phyloP scores from a whole-genome alignment of 371 early-diverging fungal genomes.

The Saksenaea oblongispora region DNA sequence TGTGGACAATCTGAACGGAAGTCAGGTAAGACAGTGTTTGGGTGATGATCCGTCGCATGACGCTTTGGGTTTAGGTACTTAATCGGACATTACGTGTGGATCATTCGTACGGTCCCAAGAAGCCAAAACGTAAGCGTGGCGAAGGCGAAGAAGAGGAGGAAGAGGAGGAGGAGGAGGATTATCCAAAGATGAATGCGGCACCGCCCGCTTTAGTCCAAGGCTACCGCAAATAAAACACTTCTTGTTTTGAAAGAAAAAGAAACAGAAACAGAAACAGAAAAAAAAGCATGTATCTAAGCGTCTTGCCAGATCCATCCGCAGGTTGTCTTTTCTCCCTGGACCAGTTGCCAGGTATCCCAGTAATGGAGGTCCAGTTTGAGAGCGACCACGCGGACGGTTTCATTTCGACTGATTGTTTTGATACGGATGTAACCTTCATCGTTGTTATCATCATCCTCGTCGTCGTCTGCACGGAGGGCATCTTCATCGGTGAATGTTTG shows the following conservation, averaged over 20 bases:
- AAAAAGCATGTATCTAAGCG: conserved; percentile 22
- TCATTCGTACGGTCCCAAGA: conserved; percentile 56
- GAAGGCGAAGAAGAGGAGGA: conserved; percentile 35
- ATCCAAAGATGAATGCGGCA: conserved; percentile 76
- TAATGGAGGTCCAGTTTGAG: conserved; percentile 73
- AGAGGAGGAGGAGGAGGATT: conserved; percentile 55
- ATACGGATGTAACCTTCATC: conserved; percentile 68
- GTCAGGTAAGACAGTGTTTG: conserved; percentile 48
- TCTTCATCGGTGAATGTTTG: conserved; percentile 19
- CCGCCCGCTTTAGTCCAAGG: conserved; percentile 37
- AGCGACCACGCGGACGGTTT: conserved; percentile 63
- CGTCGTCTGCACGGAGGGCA: conserved; percentile 21
- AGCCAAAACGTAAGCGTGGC: conserved; percentile 33
- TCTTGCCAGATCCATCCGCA: conserved; percentile 62
- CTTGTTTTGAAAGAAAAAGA: neutral
- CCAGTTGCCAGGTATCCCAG: conserved; percentile 71
- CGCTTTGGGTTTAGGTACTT: conserved; percentile 20
- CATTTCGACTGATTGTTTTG: conserved; percentile 64
- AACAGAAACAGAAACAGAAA: neutral
- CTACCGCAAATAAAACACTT: neutral
- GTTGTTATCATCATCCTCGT: conserved; percentile 47
- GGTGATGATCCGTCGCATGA: neutral
- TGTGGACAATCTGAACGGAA: conserved; percentile 94
- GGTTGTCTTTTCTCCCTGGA: conserved; percentile 49
- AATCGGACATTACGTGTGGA: conserved; percentile 39